Percentiles rank a stretch among this genome's conserved stretches.
Evolutionary conservation across 192 early-diverging fungal species (phyloP).

Genomic region (Backusella mclennaniae): DNA sequence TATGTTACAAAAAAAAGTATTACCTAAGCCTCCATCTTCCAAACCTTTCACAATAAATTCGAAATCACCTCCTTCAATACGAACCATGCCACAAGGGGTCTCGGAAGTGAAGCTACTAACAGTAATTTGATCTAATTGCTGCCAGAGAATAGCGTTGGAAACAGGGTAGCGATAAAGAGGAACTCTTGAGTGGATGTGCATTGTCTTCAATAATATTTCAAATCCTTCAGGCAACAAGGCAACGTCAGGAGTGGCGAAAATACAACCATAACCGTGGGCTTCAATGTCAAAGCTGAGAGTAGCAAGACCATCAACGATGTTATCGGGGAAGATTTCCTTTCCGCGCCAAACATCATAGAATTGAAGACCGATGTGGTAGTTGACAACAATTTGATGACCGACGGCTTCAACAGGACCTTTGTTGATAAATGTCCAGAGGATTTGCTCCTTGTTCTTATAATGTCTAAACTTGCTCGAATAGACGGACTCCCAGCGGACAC

Average conservation of each 20-base stretch:
- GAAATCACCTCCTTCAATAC: conserved; percentile 21
- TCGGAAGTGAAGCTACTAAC: background rate
- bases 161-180: conserved; percentile 16
- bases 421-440: conserved; percentile 24
- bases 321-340: conserved; percentile 15
- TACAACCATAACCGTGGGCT: conserved; percentile 23
- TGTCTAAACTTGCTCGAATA: conserved; percentile 7
- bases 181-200: background rate
- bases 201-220: background rate
- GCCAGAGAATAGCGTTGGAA: conserved; percentile 18
- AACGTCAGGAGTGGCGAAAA: conserved; percentile 20
- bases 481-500: conserved; percentile 19
- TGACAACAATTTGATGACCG: conserved; percentile 27
- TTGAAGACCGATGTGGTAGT: conserved; percentile 21
- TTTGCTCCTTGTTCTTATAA: background rate
- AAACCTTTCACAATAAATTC: conserved; percentile 15
- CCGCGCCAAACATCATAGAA: conserved; percentile 28
- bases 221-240: conserved; percentile 3
- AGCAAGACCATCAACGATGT: conserved; percentile 24
- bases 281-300: conserved; percentile 28
- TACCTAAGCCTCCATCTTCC: background rate
- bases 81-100: conserved; percentile 12
- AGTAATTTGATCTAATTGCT: conserved; percentile 17
- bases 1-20: background rate
- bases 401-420: conserved; percentile 8